A percentile compares a stretch with the other conserved stretches of the same genome.
Evolutionary conservation across 2,329 filamentous ascomycete species (phyloP).

Genomic region (Fusarium duplospermum): DNA sequence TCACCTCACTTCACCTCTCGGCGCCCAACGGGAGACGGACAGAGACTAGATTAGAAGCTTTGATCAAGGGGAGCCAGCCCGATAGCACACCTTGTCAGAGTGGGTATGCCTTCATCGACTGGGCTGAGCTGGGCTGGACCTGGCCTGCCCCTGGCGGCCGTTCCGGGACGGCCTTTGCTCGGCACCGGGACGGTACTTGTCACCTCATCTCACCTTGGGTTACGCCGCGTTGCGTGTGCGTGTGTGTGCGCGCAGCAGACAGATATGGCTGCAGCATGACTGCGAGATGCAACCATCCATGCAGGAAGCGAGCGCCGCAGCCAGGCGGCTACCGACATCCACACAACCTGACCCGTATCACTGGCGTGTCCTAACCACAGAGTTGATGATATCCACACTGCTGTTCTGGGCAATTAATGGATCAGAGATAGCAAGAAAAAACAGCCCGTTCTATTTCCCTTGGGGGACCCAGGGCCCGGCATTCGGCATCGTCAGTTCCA

Average conservation of each 20-base stretch:
- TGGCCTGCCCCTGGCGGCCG: constrained; percentile 25
- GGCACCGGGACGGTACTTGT: constrained; percentile 43
- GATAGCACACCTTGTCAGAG: not conserved
- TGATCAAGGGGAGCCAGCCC: not conserved
- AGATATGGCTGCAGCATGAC: not conserved
- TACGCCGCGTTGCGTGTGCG: not conserved
- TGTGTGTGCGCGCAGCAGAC: not conserved
- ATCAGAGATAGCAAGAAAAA: not conserved
- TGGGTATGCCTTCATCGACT: not conserved
- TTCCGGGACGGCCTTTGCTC: constrained; percentile 39
- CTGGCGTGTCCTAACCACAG: constrained; percentile 4
- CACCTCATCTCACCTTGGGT: constrained; percentile 26
- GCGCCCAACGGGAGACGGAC: not conserved
- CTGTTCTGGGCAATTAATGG: constrained; percentile 27
- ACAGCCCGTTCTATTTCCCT: constrained; percentile 9
- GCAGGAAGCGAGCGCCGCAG: not conserved
- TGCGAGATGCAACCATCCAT: not conserved
- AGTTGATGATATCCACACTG: not conserved
- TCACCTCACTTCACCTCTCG: not conserved
- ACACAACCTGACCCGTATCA: not conserved
- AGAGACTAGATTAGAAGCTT: not conserved
- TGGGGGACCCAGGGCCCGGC: constrained; percentile 12
- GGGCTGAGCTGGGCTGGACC: not conserved
- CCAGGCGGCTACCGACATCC: not conserved
- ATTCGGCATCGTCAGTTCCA: constrained; percentile 29